These are phyloP conservation scores for Chaetomiaceae sp. DNA, from an alignment of 2,329 filamentous ascomycete species.

Conservation along the genomic window DNA sequence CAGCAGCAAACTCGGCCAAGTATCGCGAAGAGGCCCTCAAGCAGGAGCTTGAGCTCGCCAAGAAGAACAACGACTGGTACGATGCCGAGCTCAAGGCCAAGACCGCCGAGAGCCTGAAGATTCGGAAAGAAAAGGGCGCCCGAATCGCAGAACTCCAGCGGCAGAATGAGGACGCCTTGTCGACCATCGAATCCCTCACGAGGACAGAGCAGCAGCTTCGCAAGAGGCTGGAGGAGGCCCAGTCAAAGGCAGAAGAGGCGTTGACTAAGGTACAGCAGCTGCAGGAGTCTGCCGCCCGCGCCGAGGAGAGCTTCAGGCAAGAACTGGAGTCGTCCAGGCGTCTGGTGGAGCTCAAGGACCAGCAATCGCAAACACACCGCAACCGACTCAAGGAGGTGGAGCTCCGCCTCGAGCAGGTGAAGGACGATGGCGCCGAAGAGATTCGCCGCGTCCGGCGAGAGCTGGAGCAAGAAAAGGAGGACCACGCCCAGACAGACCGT, in stretches of 20 bases:
- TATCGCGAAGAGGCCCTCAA: conserved; percentile 87
- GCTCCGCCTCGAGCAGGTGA: conserved; percentile 55
- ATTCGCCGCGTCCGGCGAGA: conserved; percentile 53
- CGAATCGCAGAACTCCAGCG: conserved; percentile 85
- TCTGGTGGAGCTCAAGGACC: conserved; percentile 75
- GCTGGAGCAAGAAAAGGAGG: conserved; percentile 50
- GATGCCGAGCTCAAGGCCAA: conserved; percentile 90
- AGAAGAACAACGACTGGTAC: conserved; percentile 89
- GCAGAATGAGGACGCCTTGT: conserved; percentile 77
- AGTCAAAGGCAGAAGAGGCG: conserved; percentile 81
- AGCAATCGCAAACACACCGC: conserved; percentile 68
- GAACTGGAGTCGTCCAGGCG: conserved; percentile 79
- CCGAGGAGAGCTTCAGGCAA: conserved; percentile 81
- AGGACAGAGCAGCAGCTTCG: conserved; percentile 77
- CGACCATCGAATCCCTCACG: conserved; percentile 70
- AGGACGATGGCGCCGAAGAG: conserved; percentile 62
- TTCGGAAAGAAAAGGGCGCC: conserved; percentile 89
- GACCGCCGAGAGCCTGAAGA: conserved; percentile 78
- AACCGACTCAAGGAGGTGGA: conserved; percentile 68
- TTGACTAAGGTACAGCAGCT: conserved; percentile 78
- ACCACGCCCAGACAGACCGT: conserved; percentile 45
- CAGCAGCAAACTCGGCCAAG: conserved; percentile 73
- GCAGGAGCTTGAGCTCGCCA: conserved; percentile 84
- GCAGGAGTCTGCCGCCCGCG: conserved; percentile 73
- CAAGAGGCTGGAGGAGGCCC: conserved; percentile 75